Evolutionary conservation across 352 stramenopile genomes (phyloP).

Genomic region (Hyaloperonospora arabidopsidis): DNA sequence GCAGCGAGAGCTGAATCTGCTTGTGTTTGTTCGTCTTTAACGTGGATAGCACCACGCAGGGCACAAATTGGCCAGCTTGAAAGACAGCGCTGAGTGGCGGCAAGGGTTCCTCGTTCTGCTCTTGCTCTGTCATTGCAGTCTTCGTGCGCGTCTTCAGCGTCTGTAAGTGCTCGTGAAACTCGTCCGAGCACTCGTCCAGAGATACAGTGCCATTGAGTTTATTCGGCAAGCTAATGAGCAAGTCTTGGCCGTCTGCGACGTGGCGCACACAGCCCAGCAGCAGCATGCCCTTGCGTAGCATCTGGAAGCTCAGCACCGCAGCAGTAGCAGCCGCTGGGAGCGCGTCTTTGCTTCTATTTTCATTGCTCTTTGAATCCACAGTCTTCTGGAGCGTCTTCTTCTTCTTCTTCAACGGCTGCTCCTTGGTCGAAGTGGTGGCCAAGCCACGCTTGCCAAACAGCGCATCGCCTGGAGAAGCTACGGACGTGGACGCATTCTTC

Average conservation of each 20-base stretch:
- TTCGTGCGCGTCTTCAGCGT: conserved; percentile 12
- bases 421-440: conserved; percentile 20
- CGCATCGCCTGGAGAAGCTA: conserved; percentile 22
- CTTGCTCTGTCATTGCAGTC: not conserved
- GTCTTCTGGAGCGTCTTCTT: conserved; percentile 25
- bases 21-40: conserved; percentile 70
- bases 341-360: conserved; percentile 21
- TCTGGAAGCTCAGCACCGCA: conserved; percentile 57
- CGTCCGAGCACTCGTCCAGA: conserved; percentile 68
- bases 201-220: conserved; percentile 90
- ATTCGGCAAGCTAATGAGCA: conserved; percentile 88
- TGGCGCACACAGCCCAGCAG: conserved; percentile 88
- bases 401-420: conserved; percentile 21
- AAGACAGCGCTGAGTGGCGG: conserved; percentile 56
- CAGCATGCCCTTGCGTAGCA: conserved; percentile 52
- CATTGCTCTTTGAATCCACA: conserved; percentile 10
- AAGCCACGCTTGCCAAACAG: conserved; percentile 78
- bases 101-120: conserved; percentile 27
- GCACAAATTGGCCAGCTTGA: conserved; percentile 74
- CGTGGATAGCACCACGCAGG: conserved; percentile 67
- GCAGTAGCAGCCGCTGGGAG: conserved; percentile 27
- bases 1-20: conserved; percentile 88
- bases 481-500: conserved; percentile 31
- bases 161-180: conserved; percentile 46
- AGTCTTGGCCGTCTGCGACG: conserved; percentile 69